Base-by-base conservation (phyloP, 2,329 filamentous ascomycete species). In the Colletotrichum sp. region DNA sequence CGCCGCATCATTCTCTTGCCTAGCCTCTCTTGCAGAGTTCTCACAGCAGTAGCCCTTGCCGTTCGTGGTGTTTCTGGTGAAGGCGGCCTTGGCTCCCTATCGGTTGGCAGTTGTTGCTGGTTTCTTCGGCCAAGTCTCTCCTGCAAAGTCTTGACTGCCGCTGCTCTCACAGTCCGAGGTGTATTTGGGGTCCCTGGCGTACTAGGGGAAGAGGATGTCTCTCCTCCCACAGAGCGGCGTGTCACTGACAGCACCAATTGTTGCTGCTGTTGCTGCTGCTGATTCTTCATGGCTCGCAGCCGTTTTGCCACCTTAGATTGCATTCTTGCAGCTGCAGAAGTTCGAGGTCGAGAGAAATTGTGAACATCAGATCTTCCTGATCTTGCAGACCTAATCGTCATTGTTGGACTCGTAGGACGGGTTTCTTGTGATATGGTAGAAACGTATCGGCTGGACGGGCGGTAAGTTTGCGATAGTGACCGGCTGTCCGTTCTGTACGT, bases 341-440 rank as follows among this genome's bases (percentile, higher is more conserved):
- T 73, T 15, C 73, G 57, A n/a, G 73, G 73, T 8, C 73, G 61
- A 5, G 73, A 76, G n/a, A 76, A 76, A 19, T 73, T 76, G 25
- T 76, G 71, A 44, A 73, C 9, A 3, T 65, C 65, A 3, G 73
- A 73, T 15, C 22, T 36, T 13, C 44, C 44, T 2, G 44, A 49
- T 22, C n/a, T 49, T 2, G n/a, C 49, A 8, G 73, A 73, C 9
- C 34, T 36, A 5, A 52, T 22, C 6, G 64, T 76, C 16, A 30
- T 61, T 9, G 64, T 52, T 9, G 34, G 59, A 36, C 70, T 69
- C 5, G 5, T 6, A 4, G 34, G 44, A 2, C 34, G 57, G 6
- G 39, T 19, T 13, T 27, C 34, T 15, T 30, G 32, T 12, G 32
- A 22, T 4, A n/a, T 16, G 1, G 36, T 27, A 3, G 64, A 69